Evolutionary conservation across 78 protist species (phyloP).

Genomic region (Pigoraptor vietnamica): DNA sequence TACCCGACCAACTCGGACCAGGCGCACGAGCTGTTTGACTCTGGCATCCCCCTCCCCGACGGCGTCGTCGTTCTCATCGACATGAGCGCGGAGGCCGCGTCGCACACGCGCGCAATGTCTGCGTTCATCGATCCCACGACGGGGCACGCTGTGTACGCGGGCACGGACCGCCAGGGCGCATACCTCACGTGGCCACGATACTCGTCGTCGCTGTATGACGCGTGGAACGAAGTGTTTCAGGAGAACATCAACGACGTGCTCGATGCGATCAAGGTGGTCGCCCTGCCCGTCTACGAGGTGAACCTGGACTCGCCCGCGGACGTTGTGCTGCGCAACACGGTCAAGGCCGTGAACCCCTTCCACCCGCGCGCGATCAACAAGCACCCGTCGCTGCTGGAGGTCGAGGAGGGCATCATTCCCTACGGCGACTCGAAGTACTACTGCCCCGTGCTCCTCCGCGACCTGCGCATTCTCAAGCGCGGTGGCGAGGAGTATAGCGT

Average conservation of each 20-base stretch:
- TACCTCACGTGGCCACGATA: background rate
- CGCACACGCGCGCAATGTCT: background rate
- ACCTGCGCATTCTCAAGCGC: background rate
- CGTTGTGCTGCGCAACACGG: background rate
- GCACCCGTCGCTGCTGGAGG: background rate
- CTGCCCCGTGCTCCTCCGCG: background rate
- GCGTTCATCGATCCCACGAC: background rate
- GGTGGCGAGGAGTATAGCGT: background rate
- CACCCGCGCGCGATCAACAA: background rate
- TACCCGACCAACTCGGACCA: background rate
- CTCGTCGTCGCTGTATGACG: background rate
- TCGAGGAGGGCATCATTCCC: background rate
- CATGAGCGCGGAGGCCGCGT: background rate
- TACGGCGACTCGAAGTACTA: background rate
- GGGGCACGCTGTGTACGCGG: background rate
- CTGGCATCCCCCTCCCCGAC: background rate
- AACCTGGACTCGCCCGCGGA: background rate
- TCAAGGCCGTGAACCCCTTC: background rate
- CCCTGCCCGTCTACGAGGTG: background rate
- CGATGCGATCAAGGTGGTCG: background rate
- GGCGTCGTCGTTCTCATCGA: background rate
- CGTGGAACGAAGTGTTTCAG: background rate
- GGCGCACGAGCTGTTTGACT: background rate
- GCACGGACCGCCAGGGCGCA: background rate
- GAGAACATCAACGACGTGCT: background rate